Evolutionary conservation across 2,329 filamentous ascomycete genomes (phyloP).

Genomic region (Ophiostoma ips): DNA sequence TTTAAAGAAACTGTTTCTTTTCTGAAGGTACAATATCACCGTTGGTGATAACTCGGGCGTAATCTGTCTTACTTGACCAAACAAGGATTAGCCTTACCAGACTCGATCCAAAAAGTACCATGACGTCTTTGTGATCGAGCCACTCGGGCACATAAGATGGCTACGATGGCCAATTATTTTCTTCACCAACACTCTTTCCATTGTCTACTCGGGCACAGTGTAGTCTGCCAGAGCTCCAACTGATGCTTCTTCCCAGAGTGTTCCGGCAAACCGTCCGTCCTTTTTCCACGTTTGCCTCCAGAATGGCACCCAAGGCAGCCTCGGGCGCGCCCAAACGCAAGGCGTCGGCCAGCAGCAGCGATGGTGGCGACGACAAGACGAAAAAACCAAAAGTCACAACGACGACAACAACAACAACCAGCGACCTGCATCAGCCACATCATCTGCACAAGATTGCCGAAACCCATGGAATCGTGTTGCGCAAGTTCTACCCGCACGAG

Average conservation of each 20-base stretch:
- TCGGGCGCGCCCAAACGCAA: background rate
- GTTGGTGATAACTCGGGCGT: no score
- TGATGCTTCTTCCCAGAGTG: background rate
- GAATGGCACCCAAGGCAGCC: background rate
- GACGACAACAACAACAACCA: background rate
- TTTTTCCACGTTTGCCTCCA: background rate
- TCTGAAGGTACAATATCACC: no score
- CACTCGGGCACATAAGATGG: background rate
- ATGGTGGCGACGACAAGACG: background rate
- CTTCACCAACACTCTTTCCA: no score
- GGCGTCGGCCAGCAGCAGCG: background rate
- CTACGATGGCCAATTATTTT: no score
- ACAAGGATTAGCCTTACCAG: no score
- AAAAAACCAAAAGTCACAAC: background rate
- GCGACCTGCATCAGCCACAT: constrained; percentile 29
- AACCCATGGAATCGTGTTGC: constrained; percentile 48
- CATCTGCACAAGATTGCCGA: constrained; percentile 32
- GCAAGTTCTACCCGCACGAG: constrained; percentile 70
- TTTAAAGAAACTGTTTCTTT: no score
- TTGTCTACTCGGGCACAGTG: no score
- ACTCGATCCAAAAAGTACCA: background rate
- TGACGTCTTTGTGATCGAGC: background rate
- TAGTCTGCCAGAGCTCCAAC: no score
- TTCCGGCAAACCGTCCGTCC: background rate
- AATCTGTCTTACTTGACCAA: no score